Evolutionary conservation across 257 asterid genomes (phyloP).

Genomic region (Orobanche coerulescens): DNA sequence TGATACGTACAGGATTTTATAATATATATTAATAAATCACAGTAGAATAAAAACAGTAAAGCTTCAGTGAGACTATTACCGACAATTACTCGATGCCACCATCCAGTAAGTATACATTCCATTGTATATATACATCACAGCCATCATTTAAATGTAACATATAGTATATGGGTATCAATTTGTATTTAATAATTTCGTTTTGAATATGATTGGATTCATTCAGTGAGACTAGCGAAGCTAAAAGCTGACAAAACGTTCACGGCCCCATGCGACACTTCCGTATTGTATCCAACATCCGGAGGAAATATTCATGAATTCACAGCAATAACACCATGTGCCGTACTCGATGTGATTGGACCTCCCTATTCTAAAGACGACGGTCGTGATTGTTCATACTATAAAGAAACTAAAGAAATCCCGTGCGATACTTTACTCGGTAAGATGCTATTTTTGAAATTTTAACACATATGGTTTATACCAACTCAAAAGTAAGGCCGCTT

Average conservation of each 20-base stretch:
- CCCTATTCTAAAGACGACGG: constrained; percentile 67
- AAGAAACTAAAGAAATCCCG: constrained; percentile 41
- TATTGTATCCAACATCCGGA: constrained; percentile 80
- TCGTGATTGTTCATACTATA: constrained; percentile 61
- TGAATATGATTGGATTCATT: constrained; percentile 10
- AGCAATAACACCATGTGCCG: constrained; percentile 77
- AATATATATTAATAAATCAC: no score
- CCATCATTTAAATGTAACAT: no score
- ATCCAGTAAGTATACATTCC: no score
- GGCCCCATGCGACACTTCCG: constrained; percentile 61
- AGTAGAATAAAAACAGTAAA: no score
- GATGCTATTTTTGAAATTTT: no score
- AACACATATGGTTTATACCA: no score
- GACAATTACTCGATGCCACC: no score
- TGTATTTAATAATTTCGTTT: neutral
- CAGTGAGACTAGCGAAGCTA: constrained; percentile 55
- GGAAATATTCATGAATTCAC: constrained; percentile 78
- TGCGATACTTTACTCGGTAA: constrained; percentile 27
- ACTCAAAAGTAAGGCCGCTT: no score
- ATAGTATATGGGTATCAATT: no score
- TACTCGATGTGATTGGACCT: constrained; percentile 78
- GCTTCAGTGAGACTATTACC: no score
- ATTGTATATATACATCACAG: no score
- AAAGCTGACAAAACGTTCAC: constrained; percentile 42
- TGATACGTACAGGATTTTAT: no score